Evolutionary conservation across 2,329 filamentous ascomycete genomes (phyloP), one percentile per base, ranked within the genome.

Genomic region (Orbilia ellipsospora): DNA sequence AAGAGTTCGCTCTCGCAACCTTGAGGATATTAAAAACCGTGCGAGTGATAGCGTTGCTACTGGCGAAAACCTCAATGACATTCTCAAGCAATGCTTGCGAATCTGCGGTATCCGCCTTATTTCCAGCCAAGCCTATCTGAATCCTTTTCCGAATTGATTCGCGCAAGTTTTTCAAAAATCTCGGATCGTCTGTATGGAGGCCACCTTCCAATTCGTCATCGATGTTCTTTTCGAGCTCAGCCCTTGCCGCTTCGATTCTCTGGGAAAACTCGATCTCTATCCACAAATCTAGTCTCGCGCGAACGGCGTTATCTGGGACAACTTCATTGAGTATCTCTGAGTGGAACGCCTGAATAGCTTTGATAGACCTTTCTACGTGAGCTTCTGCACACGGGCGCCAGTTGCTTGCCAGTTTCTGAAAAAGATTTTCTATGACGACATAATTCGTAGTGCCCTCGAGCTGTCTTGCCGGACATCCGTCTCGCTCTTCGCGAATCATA

Each of bases 331-430:
- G 80, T 0, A 86, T 80, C 0, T 76, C 78, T 1, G 68, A 56
- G 56, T 88, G 86, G 79, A 87, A 78, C 4, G 6, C 45, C 28
- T 79, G 56, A 8, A 78, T 69, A 2, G 23, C 40, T 13, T 59
- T 8, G 16, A 64, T 63, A 10, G 77, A 73, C 4, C 12, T 18
- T 0, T 20, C 84, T 2, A 88, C 82, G 73, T 89, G 87, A 0
- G 82, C 82, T 0, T 83, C 72, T 0, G 85, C 83, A 0, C 90
- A 78, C 0, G 73, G 54, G 0, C 81, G 78, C 88, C 88, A 90
- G 15, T 86, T 87, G 13, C 78, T 77, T 0, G 87, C 84, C 66
- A 90, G 88, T 40, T 85, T 83, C 26, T 84, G 83, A 80, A 90
- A 88, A 0, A 0, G 83, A 80, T 0, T 78, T 81, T 0, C 83